Evolutionary conservation across 2,329 filamentous ascomycete species (phyloP).

Genomic region (Trichoderma sp.): DNA sequence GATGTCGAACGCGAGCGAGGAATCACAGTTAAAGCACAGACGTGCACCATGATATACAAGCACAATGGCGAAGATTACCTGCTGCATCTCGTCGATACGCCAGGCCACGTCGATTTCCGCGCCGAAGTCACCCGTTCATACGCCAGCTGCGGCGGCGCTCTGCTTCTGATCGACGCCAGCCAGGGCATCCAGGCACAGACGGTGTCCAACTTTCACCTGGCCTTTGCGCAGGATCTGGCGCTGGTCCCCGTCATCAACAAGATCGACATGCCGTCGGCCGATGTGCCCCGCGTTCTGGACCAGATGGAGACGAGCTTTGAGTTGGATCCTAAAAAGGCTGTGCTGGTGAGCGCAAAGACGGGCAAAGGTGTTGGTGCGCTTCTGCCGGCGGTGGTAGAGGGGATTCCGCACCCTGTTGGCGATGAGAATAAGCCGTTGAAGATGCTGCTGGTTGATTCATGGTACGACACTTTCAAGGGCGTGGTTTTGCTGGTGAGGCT

Average conservation of each 20-base stretch:
- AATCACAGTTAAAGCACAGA: conserved; percentile 98
- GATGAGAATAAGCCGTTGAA: conserved; percentile 72
- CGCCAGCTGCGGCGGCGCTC: conserved; percentile 89
- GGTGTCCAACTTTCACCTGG: conserved; percentile 97
- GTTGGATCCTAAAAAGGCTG: conserved; percentile 72
- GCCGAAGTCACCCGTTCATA: conserved; percentile 96
- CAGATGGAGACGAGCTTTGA: conserved; percentile 89
- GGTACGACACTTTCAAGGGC: conserved; percentile 96
- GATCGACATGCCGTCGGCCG: conserved; percentile 87
- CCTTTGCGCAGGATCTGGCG: conserved; percentile 84
- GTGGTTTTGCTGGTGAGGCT: conserved; percentile 88
- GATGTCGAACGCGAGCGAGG: conserved; percentile 95
- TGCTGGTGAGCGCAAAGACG: conserved; percentile 85
- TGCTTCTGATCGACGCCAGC: conserved; percentile 92
- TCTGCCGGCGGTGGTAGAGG: conserved; percentile 80
- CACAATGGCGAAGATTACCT: conserved; percentile 85
- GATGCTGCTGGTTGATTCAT: conserved; percentile 91
- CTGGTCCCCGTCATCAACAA: conserved; percentile 96
- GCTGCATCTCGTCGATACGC: conserved; percentile 93
- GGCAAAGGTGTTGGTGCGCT: conserved; percentile 84
- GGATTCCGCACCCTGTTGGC: conserved; percentile 78
- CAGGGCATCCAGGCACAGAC: conserved; percentile 98
- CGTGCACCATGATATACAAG: conserved; percentile 95
- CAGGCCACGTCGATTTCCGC: conserved; percentile 95
- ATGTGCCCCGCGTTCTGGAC: conserved; percentile 79